Conservation (phyloP, 441 rosid genomes). For the Corymbia citriodora region DNA sequence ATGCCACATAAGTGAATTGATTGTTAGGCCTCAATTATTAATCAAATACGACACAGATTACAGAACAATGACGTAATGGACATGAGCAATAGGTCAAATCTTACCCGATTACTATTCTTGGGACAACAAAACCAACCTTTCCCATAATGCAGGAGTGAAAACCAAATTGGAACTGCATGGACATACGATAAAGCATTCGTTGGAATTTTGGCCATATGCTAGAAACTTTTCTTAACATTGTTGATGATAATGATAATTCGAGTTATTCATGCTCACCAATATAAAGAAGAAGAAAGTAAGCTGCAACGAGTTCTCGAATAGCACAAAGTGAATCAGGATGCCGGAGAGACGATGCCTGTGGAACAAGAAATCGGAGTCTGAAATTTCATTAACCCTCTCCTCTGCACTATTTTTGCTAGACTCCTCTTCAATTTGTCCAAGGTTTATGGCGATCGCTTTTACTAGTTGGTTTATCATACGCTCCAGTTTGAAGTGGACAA, state of each 20-base stretch:
- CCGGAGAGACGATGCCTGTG: not conserved
- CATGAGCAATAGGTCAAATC: not conserved
- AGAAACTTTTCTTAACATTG: too few species aligned
- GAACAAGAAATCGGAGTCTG: not conserved
- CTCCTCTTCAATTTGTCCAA: too few species aligned
- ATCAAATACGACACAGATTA: not conserved
- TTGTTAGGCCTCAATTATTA: not conserved
- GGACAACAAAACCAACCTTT: slow-evolving; percentile 38
- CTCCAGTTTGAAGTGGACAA: not conserved
- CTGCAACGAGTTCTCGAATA: not conserved
- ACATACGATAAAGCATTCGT: not conserved
- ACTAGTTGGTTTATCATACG: rapidly evolving
- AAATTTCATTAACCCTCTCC: not conserved
- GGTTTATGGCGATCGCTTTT: not conserved
- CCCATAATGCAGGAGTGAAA: slow-evolving; percentile 78
- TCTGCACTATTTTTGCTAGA: not conserved
- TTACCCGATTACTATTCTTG: slow-evolving; percentile 79
- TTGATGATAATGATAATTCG: not conserved
- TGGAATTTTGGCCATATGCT: not conserved
- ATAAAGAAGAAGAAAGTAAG: not conserved
- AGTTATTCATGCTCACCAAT: not conserved
- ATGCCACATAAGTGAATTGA: not conserved
- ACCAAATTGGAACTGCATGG: slow-evolving; percentile 60
- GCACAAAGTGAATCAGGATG: not conserved
- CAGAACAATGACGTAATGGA: not conserved